Evolutionary conservation across 108 stramenopile genomes (phyloP).

Genomic region (Pseudonitzschia pungens): DNA sequence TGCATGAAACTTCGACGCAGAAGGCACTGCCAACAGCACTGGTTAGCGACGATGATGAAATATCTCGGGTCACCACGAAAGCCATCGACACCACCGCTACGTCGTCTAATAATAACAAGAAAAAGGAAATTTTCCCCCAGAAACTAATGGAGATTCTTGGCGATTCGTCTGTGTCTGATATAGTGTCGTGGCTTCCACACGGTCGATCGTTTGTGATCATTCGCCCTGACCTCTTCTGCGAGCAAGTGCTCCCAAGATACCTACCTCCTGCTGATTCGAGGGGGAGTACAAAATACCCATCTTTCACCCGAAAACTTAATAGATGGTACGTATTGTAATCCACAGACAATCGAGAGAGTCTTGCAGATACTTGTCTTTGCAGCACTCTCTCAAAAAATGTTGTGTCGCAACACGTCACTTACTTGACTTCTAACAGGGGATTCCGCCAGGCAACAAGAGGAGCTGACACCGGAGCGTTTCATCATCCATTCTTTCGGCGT

Average conservation of each 20-base stretch:
- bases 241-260: slow-evolving; percentile 66
- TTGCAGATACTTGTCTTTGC: neutral
- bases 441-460: slow-evolving; percentile 83
- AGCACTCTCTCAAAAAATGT: neutral
- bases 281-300: slow-evolving; percentile 67
- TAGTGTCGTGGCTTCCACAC: slow-evolving; percentile 80
- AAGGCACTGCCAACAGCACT: neutral
- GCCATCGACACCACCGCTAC: slow-evolving; percentile 14
- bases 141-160: slow-evolving; percentile 65
- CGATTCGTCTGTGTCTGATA: slow-evolving; percentile 53
- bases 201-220: slow-evolving; percentile 77
- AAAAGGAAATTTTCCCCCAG: slow-evolving; percentile 71
- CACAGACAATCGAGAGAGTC: too few relatives aligned
- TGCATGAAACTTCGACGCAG: slow-evolving; percentile 8
- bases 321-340: slow-evolving; percentile 52
- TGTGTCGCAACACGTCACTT: neutral
- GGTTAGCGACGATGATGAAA: slow-evolving; percentile 18
- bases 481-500: slow-evolving; percentile 67
- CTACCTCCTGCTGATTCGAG: slow-evolving; percentile 56
- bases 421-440: slow-evolving; percentile 35
- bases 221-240: slow-evolving; percentile 75
- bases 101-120: slow-evolving; percentile 1
- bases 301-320: slow-evolving; percentile 79
- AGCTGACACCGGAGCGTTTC: slow-evolving; percentile 79
- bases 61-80: slow-evolving; percentile 5